phyloP scores from a whole-genome alignment of 179 eudicot species.

The Gypsophila paniculata region DNA sequence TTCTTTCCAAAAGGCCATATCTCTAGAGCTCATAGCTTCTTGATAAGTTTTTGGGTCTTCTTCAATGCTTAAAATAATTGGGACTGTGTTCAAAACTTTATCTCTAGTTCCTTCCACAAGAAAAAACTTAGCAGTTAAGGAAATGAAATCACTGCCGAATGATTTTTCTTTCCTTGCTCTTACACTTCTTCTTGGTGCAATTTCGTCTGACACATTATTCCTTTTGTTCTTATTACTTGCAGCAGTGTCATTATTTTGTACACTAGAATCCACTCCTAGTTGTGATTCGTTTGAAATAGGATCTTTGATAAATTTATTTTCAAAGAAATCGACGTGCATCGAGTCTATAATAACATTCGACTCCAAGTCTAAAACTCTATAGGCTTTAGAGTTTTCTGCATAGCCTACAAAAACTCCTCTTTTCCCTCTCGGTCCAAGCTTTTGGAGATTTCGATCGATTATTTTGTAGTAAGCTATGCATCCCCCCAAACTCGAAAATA shows the following conservation, averaged over 20 bases:
- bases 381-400: constrained; percentile 3
- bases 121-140: not conserved
- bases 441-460: not conserved
- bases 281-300: too few relatives aligned
- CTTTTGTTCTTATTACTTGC: not conserved
- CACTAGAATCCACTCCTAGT: too few relatives aligned
- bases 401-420: not conserved
- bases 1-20: too few relatives aligned
- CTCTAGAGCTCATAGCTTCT: too few relatives aligned
- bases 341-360: constrained; percentile 5
- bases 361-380: constrained; percentile 7
- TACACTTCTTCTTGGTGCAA: not conserved
- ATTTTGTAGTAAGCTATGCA: not conserved
- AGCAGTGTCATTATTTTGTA: not conserved
- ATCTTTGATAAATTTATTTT: not conserved
- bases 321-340: constrained; percentile 6
- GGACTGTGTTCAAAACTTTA: not conserved
- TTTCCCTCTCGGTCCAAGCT: too few relatives aligned
- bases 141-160: not conserved
- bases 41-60: not conserved
- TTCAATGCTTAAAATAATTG: not conserved
- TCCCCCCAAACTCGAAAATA: not conserved
- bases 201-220: not conserved
- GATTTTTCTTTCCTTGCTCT: not conserved
- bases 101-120: not conserved